phyloP scores from a whole-genome alignment of 2,329 filamentous ascomycete species.

The Ascomycota sp. region DNA sequence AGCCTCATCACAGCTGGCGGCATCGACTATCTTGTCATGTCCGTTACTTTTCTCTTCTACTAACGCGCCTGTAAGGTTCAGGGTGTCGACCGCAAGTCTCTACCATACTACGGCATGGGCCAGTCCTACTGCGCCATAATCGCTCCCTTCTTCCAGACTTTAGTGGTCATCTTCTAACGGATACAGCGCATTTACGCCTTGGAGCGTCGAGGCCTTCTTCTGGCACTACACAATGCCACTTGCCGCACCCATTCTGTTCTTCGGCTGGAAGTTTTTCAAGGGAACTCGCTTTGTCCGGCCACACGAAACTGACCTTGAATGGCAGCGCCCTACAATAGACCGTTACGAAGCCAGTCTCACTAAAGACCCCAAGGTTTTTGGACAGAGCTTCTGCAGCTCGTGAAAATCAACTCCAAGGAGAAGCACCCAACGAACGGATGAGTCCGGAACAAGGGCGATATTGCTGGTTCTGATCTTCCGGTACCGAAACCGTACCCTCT shows the following conservation, averaged over 20 bases:
- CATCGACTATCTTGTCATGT: conserved; percentile 39
- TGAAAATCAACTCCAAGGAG: conserved; percentile 15
- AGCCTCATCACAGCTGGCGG: conserved; percentile 35
- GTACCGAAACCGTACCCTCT: no score
- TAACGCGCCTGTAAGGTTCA: conserved; percentile 33
- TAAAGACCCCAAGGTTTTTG: conserved; percentile 30
- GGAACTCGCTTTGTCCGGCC: conserved; percentile 32
- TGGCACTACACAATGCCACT: conserved; percentile 37
- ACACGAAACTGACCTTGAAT: conserved; percentile 35
- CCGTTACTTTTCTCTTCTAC: conserved; percentile 23
- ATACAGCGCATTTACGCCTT: conserved; percentile 29
- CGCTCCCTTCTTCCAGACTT: conserved; percentile 18
- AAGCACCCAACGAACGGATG: no score
- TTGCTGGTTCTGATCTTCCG: no score
- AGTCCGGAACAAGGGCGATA: no score
- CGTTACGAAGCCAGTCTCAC: conserved; percentile 32
- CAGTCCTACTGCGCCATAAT: conserved; percentile 37
- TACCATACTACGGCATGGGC: conserved; percentile 37
- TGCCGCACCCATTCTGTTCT: conserved; percentile 29
- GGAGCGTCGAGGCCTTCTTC: conserved; percentile 26
- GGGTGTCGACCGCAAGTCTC: conserved; percentile 25
- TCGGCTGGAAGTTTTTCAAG: conserved; percentile 43
- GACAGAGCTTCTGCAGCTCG: conserved; percentile 27
- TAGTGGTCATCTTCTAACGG: conserved; percentile 31
- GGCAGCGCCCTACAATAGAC: conserved; percentile 39